phyloP scores from a whole-genome alignment of 208 protist genomes.

The Acanthamoeba lenticulata region DNA sequence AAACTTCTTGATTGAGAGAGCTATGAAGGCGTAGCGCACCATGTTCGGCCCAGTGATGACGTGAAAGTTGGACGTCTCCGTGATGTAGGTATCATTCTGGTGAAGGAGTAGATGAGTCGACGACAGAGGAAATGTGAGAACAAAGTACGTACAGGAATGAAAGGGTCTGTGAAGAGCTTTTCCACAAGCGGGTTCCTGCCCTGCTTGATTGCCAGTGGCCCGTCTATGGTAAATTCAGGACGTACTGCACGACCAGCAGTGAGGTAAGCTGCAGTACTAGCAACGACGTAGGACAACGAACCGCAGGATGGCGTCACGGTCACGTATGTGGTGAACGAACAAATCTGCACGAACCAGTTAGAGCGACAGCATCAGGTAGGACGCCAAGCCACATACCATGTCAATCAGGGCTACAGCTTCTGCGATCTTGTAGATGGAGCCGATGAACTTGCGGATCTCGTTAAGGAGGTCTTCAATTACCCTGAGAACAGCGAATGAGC shows the following conservation, averaged over 20 bases:
- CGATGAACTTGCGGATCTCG: slow-evolving; percentile 84
- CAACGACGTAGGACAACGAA: slow-evolving; percentile 43
- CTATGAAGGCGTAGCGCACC: background rate
- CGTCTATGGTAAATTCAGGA: slow-evolving; percentile 47
- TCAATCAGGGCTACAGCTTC: slow-evolving; percentile 93
- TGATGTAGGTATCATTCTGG: slow-evolving; percentile 83
- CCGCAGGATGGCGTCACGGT: slow-evolving; percentile 60
- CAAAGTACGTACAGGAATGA: slow-evolving; percentile 63
- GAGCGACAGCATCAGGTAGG: background rate
- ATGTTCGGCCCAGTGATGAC: slow-evolving; percentile 94
- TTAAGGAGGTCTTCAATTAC: slow-evolving; percentile 85
- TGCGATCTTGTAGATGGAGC: slow-evolving; percentile 88
- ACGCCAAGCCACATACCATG: slow-evolving; percentile 84
- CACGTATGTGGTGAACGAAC: slow-evolving; percentile 15
- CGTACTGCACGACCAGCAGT: slow-evolving; percentile 11
- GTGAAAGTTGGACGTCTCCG: slow-evolving; percentile 82
- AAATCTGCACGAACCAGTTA: slow-evolving; percentile 13
- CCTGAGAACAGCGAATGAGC: background rate
- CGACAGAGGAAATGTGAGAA: slow-evolving; percentile 28
- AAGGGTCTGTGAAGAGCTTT: background rate
- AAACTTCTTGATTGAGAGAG: background rate
- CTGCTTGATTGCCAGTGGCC: slow-evolving; percentile 55
- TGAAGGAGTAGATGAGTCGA: slow-evolving; percentile 11
- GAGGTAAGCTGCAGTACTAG: background rate
- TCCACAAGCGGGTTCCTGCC: slow-evolving; percentile 76